These are phyloP conservation scores for Aleurites moluccanus DNA, from an alignment of 441 rosid genomes.

Conservation along the genomic window DNA sequence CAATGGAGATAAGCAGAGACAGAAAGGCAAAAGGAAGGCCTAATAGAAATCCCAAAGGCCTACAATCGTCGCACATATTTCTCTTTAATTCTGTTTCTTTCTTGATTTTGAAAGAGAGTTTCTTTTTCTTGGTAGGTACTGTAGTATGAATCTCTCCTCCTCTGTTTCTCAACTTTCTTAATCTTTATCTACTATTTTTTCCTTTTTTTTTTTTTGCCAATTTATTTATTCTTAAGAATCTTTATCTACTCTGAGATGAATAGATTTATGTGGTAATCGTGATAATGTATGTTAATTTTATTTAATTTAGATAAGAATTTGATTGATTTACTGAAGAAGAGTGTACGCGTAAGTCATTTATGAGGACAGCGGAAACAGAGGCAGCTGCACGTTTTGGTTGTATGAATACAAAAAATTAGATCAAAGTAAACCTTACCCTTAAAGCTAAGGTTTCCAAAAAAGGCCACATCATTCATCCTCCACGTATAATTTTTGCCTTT, in stretches of 20 bases:
- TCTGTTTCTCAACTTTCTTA: neutral
- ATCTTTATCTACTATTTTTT: too few species aligned
- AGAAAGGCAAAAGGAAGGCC: conserved; percentile 91
- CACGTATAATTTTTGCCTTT: neutral
- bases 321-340: neutral
- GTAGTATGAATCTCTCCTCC: neutral
- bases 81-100: neutral
- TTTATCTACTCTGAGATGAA: too few species aligned
- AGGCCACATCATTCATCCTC: neutral
- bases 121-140: neutral
- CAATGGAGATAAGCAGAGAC: conserved; percentile 62
- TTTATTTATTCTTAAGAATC: too few species aligned
- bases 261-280: too few species aligned
- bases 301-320: neutral
- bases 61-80: conserved; percentile 48
- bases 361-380: neutral
- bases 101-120: neutral
- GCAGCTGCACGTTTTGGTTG: neutral
- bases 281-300: neutral
- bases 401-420: neutral
- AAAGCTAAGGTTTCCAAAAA: neutral
- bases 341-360: neutral
- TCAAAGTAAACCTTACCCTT: neutral
- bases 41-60: conserved; percentile 82
- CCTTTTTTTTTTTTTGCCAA: too few species aligned